Evolutionary conservation across 805 yeast species (phyloP), one percentile per base, ranked within the genome.

Genomic region (Candida morakotiae): DNA sequence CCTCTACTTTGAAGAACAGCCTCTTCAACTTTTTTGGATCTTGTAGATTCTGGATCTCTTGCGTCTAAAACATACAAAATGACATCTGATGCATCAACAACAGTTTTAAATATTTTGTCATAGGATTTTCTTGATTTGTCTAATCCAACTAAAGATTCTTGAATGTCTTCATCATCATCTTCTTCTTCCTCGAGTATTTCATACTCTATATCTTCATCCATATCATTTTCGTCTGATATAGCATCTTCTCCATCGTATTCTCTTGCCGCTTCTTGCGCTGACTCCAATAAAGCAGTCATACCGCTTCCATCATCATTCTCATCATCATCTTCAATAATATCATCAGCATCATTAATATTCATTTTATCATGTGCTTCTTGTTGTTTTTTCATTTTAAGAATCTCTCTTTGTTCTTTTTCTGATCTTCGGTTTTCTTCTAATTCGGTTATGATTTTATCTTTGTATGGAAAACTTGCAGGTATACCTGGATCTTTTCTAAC

Each of bases 11-110:
- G 83, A 42, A 89, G 64, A 31, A 93, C 87, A 2, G 94, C 86
- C 57, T 87, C 84, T 69, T 93, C 98, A 28, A 93, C 89, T 56
- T 79, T 87, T 57, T 81, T 79, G 7, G 97, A 88, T 55, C 98
- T 79, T 2, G 98, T 91, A 14, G 87, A 81, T 60, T 87, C 95
- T 38, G 98, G 98, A 62, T 93, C 96, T 62, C 98, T 81, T 1
- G 98, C 96, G 64, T 91, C 98, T 54, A 91, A 67, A n/a, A 91
- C 96, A 55, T 93, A 91, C 39, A 89, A 70, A 14, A 91, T 71
- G 38, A 91, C 96, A 58, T 91, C 98, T 2, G 97, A 71, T 16
- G 88, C 83, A 43, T 88, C 97, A 16, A 93, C 89, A 25, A 93
- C 97, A 11, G 88, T 74, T 62, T 88, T 89, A 73, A 89, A 91